phyloP scores from a whole-genome alignment of 352 stramenopile genomes.

The Aphanomyces euteiches region DNA sequence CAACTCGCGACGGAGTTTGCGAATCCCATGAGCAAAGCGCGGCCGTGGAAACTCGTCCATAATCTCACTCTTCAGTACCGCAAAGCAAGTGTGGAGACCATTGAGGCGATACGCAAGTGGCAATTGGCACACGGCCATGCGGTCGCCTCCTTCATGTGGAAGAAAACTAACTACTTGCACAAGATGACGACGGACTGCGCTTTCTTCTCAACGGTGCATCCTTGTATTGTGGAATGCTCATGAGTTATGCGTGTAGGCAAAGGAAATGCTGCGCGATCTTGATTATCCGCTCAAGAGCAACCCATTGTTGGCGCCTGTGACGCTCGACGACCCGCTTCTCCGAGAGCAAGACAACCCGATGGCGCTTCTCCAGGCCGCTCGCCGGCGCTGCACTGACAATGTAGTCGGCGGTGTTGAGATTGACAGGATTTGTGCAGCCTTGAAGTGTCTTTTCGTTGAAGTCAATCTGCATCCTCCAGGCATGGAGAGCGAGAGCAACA shows the following conservation, averaged over 20 bases:
- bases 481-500: too few relatives aligned
- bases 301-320: slow-evolving; percentile 46
- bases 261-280: slow-evolving; percentile 18
- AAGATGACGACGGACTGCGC: slow-evolving; percentile 70
- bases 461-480: neutral
- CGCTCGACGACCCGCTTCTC: slow-evolving; percentile 30
- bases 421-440: slow-evolving; percentile 50
- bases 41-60: slow-evolving; percentile 46
- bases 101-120: slow-evolving; percentile 69
- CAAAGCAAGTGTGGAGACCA: slow-evolving; percentile 54
- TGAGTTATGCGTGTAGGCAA: neutral
- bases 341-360: slow-evolving; percentile 57
- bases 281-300: slow-evolving; percentile 56
- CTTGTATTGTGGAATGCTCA: neutral
- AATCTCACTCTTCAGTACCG: slow-evolving; percentile 66
- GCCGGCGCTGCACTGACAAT: slow-evolving; percentile 37
- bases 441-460: slow-evolving; percentile 41
- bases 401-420: slow-evolving; percentile 55
- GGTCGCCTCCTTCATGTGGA: slow-evolving; percentile 57
- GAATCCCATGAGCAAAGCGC: slow-evolving; percentile 5
- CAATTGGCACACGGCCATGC: slow-evolving; percentile 18
- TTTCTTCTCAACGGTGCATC: slow-evolving; percentile 41
- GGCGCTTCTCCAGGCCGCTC: neutral
- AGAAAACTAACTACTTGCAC: slow-evolving; percentile 67
- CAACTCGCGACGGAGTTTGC: slow-evolving; percentile 42